Percentiles rank a stretch among this genome's conserved stretches.
Evolutionary conservation across 2,329 filamentous ascomycete species (phyloP).

Genomic region (Sporothrix inflata): DNA sequence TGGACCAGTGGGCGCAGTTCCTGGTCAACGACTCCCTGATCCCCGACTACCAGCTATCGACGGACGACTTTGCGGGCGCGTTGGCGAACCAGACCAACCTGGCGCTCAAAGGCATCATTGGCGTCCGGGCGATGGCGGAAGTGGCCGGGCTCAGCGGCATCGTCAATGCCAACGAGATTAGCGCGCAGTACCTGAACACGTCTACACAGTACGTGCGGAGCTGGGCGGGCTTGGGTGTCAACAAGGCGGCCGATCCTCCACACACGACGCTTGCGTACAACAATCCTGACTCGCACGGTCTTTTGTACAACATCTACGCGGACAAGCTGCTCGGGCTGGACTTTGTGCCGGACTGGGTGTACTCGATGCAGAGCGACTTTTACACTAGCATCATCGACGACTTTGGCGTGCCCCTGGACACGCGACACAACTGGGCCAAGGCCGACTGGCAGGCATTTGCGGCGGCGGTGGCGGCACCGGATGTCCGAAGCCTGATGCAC

Average conservation of each 20-base stretch:
- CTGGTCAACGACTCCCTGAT: conserved; percentile 70
- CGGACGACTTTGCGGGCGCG: conserved; percentile 73
- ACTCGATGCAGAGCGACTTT: conserved; percentile 76
- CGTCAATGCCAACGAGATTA: conserved; percentile 41
- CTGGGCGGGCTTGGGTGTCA: conserved; percentile 74
- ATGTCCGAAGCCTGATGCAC: conserved; percentile 68
- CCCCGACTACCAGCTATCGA: conserved; percentile 73
- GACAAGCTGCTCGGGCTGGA: conserved; percentile 78
- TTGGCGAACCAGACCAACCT: conserved; percentile 73
- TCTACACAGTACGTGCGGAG: conserved; percentile 65
- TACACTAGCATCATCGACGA: conserved; percentile 72
- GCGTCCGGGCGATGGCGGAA: conserved; percentile 76
- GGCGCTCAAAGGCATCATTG: conserved; percentile 77
- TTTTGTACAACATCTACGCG: conserved; percentile 81
- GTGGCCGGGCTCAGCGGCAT: conserved; percentile 65
- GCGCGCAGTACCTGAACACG: conserved; percentile 25
- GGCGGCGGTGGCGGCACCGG: conserved; percentile 69
- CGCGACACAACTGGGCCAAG: conserved; percentile 80
- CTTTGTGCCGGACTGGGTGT: conserved; percentile 73
- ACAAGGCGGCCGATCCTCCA: conserved; percentile 60
- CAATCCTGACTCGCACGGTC: conserved; percentile 56
- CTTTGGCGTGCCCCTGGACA: conserved; percentile 83
- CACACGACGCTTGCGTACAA: conserved; percentile 82
- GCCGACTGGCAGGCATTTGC: conserved; percentile 86
- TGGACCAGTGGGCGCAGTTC: conserved; percentile 74